Base-by-base conservation (phyloP, 768 basidiomycete species). In the Trametes villosa region DNA sequence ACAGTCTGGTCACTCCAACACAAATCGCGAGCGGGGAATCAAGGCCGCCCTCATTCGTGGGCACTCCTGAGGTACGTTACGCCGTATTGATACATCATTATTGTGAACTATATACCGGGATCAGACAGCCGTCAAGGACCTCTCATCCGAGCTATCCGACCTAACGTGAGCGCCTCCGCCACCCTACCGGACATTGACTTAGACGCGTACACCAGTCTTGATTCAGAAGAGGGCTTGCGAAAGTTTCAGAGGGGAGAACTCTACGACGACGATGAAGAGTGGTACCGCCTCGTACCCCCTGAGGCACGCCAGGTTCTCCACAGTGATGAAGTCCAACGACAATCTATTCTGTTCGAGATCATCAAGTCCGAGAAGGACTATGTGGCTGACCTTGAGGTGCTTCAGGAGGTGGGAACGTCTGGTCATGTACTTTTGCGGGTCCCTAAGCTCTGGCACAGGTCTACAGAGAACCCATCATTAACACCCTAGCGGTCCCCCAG, bases 301-400 rank as follows among this genome's bases (percentile, higher is more conserved):
- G 85, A 85, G 66, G 85, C 94, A 0, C 78, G 82, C 17, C 86
- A 88, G 29, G 83, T 86, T 0, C 75, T 98, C 2, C 86, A 88
- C 26, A 85, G 87, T 69, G 73, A 83, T 50, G 94, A 97, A 71
- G 87, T 95, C 22, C 85, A 89, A 59, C 82, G 95, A 45, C 95
- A 98, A 72, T 91, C 86, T 26, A 85, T 87, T 38, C 81, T 99
- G 7, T 96, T 95, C 66, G 96, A 98, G 71, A 76, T 96, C 24
- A 87, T 98, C 74, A 89, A 92, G 72, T 87, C 89, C 0, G 97
- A 99, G 76, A 82, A 87, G 63, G 89, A 94, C 60, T 98, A 97
- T 71, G 89, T 94, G 12, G 73, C 82, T 30, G 96, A 98, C 74
- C 74, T 99, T 49, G 81, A 86, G 68, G 72, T 87, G 59, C 75